Conservation (phyloP, 2,329 filamentous ascomycete genomes). For the Endothia cerciana region DNA sequence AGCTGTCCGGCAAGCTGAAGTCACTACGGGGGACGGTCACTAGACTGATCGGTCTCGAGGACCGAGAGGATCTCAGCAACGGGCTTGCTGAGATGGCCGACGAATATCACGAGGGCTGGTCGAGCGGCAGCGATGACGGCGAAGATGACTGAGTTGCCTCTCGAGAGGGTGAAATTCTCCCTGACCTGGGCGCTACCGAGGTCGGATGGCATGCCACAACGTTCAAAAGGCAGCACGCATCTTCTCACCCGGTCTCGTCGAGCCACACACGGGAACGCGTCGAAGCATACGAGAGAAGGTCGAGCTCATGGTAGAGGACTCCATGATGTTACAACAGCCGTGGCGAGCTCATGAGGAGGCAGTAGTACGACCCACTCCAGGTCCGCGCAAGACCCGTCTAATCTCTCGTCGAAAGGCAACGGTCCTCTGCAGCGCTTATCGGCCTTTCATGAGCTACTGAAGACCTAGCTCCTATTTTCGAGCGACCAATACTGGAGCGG, state of each 20-base stretch:
- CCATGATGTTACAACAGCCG: too few species aligned
- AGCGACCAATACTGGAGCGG: too few species aligned
- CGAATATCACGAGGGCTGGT: conserved; percentile 88
- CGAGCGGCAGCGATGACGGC: conserved; percentile 72
- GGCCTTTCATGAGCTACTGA: too few species aligned
- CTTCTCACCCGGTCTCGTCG: background rate
- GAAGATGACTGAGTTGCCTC: conserved; percentile 55
- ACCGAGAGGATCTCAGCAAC: conserved; percentile 82
- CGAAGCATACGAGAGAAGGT: too few species aligned
- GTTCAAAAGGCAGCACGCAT: background rate
- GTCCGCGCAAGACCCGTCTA: too few species aligned
- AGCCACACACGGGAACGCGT: too few species aligned
- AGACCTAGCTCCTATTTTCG: too few species aligned
- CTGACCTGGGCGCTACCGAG: background rate
- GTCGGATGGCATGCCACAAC: background rate
- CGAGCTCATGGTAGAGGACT: too few species aligned
- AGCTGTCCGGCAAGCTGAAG: conserved; percentile 71
- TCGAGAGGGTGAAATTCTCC: background rate
- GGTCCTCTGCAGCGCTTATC: too few species aligned
- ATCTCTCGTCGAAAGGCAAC: too few species aligned
- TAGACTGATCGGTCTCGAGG: conserved; percentile 70
- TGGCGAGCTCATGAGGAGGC: too few species aligned
- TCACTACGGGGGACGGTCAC: conserved; percentile 65
- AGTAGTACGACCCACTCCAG: too few species aligned
- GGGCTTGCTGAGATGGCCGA: conserved; percentile 82